phyloP scores from a whole-genome alignment of 371 early-diverging fungal species.

The Cladochytrium tenue region DNA sequence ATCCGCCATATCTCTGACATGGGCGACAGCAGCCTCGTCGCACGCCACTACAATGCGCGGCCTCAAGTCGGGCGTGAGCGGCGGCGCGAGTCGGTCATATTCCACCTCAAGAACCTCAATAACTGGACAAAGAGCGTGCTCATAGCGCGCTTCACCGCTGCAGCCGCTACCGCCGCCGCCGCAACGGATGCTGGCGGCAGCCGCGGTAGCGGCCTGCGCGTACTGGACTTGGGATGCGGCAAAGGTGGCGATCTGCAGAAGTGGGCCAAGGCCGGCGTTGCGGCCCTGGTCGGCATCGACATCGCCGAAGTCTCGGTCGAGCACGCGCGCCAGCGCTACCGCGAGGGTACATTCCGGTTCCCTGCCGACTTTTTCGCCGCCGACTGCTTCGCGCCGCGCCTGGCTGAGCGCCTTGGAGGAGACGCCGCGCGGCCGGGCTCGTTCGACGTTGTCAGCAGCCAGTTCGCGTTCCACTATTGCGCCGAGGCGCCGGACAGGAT shows the following conservation, averaged over 20 bases:
- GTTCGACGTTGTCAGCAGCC: slow-evolving; percentile 91
- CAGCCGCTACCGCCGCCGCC: too few species aligned
- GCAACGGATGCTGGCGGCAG: too few species aligned
- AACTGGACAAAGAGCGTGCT: slow-evolving; percentile 92
- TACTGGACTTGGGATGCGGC: slow-evolving; percentile 97
- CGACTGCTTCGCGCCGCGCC: slow-evolving; percentile 75
- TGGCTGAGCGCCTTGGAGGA: slow-evolving; percentile 1
- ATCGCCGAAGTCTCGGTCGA: slow-evolving; percentile 90
- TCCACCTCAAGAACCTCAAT: slow-evolving; percentile 87
- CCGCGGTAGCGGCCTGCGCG: slow-evolving; percentile 44
- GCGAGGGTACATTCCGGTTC: slow-evolving; percentile 61
- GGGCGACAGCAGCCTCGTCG: too few species aligned
- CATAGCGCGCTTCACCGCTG: slow-evolving; percentile 68
- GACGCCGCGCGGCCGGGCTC: slow-evolving; percentile 7
- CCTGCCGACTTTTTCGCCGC: slow-evolving; percentile 71
- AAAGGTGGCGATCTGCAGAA: slow-evolving; percentile 99
- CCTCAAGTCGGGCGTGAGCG: slow-evolving; percentile 74
- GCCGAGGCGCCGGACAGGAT: slow-evolving; percentile 86
- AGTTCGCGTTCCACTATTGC: slow-evolving; percentile 98
- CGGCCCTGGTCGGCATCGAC: slow-evolving; percentile 78
- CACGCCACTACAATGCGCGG: slow-evolving; percentile 66
- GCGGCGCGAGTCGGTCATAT: slow-evolving; percentile 80
- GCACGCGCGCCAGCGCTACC: slow-evolving; percentile 82
- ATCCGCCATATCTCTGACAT: too few species aligned
- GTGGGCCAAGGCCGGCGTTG: slow-evolving; percentile 76